phyloP scores from a whole-genome alignment of 2,329 filamentous ascomycete species.

The Emericellopsis cladophorae region DNA sequence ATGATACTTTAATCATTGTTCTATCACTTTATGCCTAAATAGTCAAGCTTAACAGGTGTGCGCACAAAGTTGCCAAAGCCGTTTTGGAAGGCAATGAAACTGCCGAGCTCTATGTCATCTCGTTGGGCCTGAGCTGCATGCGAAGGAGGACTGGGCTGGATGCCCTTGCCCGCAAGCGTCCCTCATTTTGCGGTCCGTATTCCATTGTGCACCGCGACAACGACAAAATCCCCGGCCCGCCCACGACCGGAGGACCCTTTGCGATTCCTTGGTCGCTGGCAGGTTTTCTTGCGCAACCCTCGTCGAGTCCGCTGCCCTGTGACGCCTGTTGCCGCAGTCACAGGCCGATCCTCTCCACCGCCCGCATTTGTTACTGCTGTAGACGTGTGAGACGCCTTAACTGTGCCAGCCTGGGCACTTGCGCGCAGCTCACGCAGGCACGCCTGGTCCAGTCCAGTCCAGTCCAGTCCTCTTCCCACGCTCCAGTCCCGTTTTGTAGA shows the following conservation, averaged over 20 bases:
- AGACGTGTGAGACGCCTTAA: no score
- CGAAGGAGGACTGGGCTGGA: no score
- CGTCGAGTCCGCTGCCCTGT: not conserved
- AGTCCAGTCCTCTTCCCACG: not conserved
- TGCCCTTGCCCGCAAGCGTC: not conserved
- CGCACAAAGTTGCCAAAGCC: no score
- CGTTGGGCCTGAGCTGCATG: no score
- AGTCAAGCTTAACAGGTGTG: no score
- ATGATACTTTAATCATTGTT: no score
- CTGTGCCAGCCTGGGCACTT: not conserved
- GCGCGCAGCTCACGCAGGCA: not conserved
- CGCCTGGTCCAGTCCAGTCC: no score
- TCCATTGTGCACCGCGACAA: not conserved
- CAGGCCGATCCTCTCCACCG: not conserved
- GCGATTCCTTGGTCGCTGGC: not conserved
- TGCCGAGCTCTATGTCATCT: no score
- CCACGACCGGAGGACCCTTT: constrained; percentile 1
- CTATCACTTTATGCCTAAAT: no score
- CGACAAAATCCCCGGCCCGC: constrained; percentile 1
- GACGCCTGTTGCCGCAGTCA: not conserved
- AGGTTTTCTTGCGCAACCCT: not conserved
- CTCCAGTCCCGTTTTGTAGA: not conserved
- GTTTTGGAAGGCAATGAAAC: no score
- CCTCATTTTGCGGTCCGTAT: not conserved
- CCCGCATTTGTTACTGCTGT: no score